Evolutionary conservation across 2,329 filamentous ascomycete genomes (phyloP).

Genomic region (Macrophomina tecta): DNA sequence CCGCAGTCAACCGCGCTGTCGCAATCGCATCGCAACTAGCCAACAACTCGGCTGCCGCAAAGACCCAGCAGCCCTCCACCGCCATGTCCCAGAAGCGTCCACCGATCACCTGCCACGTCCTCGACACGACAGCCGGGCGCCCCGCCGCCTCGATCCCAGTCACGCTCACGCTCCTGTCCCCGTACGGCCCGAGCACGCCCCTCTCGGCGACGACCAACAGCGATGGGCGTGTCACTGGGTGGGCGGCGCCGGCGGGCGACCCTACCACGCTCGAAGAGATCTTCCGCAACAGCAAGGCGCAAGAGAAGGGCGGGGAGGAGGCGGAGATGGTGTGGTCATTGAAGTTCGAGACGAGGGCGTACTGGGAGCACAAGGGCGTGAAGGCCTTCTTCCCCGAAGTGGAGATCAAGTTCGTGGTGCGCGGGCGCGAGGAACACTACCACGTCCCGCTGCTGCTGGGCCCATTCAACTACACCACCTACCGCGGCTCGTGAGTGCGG

Average conservation of each 20-base stretch:
- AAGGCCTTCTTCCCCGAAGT: slow-evolving; percentile 65
- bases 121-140: slow-evolving; percentile 77
- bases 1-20: slow-evolving; percentile 24
- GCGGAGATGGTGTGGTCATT: slow-evolving; percentile 68
- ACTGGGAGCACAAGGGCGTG: slow-evolving; percentile 66
- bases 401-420: slow-evolving; percentile 60
- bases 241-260: slow-evolving; percentile 49
- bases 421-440: slow-evolving; percentile 66
- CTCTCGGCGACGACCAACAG: slow-evolving; percentile 65
- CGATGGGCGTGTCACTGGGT: slow-evolving; percentile 75
- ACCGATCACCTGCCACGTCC: slow-evolving; percentile 84
- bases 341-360: slow-evolving; percentile 73
- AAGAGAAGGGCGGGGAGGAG: slow-evolving; percentile 31
- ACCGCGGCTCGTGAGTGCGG: slow-evolving; percentile 69
- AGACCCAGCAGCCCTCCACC: slow-evolving; percentile 15
- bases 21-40: slow-evolving; percentile 19
- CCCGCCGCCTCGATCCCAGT: slow-evolving; percentile 72
- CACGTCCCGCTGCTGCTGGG: slow-evolving; percentile 80
- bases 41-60: slow-evolving; percentile 14
- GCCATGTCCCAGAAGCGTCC: slow-evolving; percentile 34
- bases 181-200: slow-evolving; percentile 39
- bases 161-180: slow-evolving; percentile 59
- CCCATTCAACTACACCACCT: slow-evolving; percentile 82
- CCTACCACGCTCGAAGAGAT: slow-evolving; percentile 27
- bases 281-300: slow-evolving; percentile 30